Evolutionary conservation across 225 moss, liverwort and hornwort species (phyloP).

Genomic region (Antitrichia curtipendula): DNA sequence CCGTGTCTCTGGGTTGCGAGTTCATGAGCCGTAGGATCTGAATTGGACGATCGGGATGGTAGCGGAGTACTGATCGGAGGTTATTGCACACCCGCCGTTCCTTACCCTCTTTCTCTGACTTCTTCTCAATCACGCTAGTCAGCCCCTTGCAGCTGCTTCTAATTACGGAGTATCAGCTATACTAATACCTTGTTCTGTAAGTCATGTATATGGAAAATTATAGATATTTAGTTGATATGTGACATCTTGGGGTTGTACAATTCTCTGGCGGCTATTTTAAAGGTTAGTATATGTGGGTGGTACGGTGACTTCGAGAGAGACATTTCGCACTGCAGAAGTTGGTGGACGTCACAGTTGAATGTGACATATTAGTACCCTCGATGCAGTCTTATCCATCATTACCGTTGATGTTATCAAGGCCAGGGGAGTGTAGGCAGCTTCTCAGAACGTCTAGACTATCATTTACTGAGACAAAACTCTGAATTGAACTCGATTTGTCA

Average conservation of each 20-base stretch:
- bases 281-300: background rate
- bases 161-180: background rate
- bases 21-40: background rate
- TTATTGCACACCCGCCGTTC: conserved; percentile 4
- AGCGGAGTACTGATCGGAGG: conserved; percentile 20
- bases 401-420: background rate
- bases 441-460: background rate
- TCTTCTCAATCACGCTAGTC: background rate
- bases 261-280: background rate
- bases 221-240: background rate
- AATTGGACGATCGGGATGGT: background rate
- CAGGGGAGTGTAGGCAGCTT: background rate
- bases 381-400: background rate
- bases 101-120: background rate
- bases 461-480: background rate
- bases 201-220: background rate
- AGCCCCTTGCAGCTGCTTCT: background rate
- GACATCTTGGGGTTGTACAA: background rate
- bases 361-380: background rate
- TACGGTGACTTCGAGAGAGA: background rate
- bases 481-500: conserved; percentile 7
- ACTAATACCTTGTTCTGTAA: background rate
- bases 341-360: conserved; percentile 7
- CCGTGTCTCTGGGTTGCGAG: background rate
- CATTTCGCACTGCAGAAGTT: background rate